A percentile compares a stretch with the other conserved stretches of the same genome.
Evolutionary conservation across 805 yeast species (phyloP).

Genomic region (Starmerella potacharoeniae): DNA sequence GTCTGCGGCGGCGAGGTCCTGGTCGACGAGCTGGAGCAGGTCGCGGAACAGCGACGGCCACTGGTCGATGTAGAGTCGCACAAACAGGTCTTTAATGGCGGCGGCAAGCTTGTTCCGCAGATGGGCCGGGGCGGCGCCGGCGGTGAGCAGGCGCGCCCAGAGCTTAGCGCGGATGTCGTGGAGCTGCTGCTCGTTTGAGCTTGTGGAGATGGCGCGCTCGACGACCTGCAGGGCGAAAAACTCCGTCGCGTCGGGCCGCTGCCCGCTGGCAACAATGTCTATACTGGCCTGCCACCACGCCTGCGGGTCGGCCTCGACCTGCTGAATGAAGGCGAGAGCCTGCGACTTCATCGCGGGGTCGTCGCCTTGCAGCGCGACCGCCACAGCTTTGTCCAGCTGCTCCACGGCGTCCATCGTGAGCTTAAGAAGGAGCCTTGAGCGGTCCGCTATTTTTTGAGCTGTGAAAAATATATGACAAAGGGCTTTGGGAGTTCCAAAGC

Average conservation of each 20-base stretch:
- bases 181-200: slow-evolving; percentile 38
- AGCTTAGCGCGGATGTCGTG: slow-evolving; percentile 38
- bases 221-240: slow-evolving; percentile 63
- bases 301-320: slow-evolving; percentile 32
- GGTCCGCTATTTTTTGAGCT: not conserved
- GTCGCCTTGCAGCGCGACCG: slow-evolving; percentile 60
- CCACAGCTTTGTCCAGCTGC: slow-evolving; percentile 82
- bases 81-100: slow-evolving; percentile 42
- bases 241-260: slow-evolving; percentile 42
- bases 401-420: slow-evolving; percentile 18
- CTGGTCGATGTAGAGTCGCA: slow-evolving; percentile 36
- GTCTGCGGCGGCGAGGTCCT: slow-evolving; percentile 41
- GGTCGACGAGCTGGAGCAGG: slow-evolving; percentile 32
- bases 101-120: slow-evolving; percentile 49
- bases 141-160: slow-evolving; percentile 34
- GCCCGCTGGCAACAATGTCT: slow-evolving; percentile 30
- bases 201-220: slow-evolving; percentile 33
- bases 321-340: slow-evolving; percentile 37
- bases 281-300: slow-evolving; percentile 40
- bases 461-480: slow-evolving; percentile 7
- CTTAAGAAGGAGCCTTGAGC: slow-evolving; percentile 1
- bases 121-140: slow-evolving; percentile 32
- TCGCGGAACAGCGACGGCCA: slow-evolving; percentile 46
- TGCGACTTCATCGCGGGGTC: slow-evolving; percentile 47
- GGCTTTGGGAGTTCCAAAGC: not conserved